phyloP scores from a whole-genome alignment of 2,329 filamentous ascomycete genomes.

The Aspergillus costaricaensis region DNA sequence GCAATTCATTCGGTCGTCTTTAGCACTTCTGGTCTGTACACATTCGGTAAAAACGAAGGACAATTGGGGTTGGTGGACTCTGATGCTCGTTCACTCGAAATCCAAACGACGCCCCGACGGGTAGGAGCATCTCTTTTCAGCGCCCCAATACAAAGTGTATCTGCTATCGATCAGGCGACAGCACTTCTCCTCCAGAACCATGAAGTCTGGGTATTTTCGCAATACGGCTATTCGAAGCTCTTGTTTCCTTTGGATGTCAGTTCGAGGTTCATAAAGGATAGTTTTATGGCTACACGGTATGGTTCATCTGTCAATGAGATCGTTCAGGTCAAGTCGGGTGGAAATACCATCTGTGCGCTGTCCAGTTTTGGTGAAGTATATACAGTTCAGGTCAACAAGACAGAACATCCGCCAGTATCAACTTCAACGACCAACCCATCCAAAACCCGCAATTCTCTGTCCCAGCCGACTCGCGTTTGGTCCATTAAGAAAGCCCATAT shows the following conservation, averaged over 20 bases:
- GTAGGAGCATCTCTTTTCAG: conserved; percentile 83
- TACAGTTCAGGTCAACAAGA: conserved; percentile 73
- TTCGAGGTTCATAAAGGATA: conserved; percentile 68
- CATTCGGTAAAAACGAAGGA: conserved; percentile 92
- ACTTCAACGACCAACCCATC: conserved; percentile 88
- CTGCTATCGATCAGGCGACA: conserved; percentile 88
- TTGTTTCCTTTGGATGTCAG: conserved; percentile 75
- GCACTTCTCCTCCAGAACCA: conserved; percentile 81
- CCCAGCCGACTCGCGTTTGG: conserved; percentile 80
- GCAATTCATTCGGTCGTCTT: conserved; percentile 88
- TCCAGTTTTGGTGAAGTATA: conserved; percentile 85
- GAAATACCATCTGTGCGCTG: conserved; percentile 87
- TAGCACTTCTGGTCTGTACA: conserved; percentile 78
- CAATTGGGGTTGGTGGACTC: conserved; percentile 94
- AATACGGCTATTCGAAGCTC: conserved; percentile 92
- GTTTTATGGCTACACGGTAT: conserved; percentile 66
- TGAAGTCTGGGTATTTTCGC: conserved; percentile 91
- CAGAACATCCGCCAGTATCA: conserved; percentile 60
- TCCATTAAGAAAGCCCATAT: conserved; percentile 78
- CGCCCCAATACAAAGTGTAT: conserved; percentile 72
- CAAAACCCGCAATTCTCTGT: conserved; percentile 83
- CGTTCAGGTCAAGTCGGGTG: conserved; percentile 75
- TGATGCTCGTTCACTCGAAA: conserved; percentile 84
- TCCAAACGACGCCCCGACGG: conserved; percentile 79
- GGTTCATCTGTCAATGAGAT: conserved; percentile 69